phyloP scores from a whole-genome alignment of 768 basidiomycete species.

The Pilatotrama ljubarskyi region DNA sequence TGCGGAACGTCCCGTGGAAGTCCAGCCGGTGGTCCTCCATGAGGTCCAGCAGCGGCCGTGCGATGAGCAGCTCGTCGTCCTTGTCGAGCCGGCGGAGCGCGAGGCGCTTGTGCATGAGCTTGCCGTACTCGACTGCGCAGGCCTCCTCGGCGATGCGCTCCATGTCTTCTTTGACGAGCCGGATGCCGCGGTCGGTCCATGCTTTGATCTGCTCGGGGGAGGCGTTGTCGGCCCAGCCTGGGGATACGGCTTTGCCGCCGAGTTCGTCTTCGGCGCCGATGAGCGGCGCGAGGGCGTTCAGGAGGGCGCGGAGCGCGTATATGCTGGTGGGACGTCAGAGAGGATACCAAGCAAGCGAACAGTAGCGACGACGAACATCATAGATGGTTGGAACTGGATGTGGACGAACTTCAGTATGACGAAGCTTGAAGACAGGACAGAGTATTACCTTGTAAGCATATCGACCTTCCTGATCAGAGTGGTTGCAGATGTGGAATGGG shows the following conservation, averaged over 20 bases:
- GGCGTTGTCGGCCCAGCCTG: slow-evolving; percentile 65
- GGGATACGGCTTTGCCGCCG: slow-evolving; percentile 47
- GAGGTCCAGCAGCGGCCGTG: slow-evolving; percentile 70
- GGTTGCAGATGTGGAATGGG: slow-evolving; percentile 85
- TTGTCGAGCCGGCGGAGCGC: slow-evolving; percentile 60
- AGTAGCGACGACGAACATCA: slow-evolving; percentile 53
- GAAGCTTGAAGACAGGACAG: neutral
- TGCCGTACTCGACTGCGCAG: slow-evolving; percentile 63
- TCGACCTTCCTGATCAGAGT: slow-evolving; percentile 74
- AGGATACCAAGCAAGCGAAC: neutral
- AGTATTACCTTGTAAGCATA: slow-evolving; percentile 66
- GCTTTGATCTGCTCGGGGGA: slow-evolving; percentile 53
- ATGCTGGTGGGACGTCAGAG: slow-evolving; percentile 41
- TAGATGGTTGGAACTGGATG: slow-evolving; percentile 65
- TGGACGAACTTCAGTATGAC: neutral
- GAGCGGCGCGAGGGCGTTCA: slow-evolving; percentile 78
- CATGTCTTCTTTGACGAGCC: slow-evolving; percentile 57
- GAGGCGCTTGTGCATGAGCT: slow-evolving; percentile 78
- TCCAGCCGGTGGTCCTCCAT: slow-evolving; percentile 79
- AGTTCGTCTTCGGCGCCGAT: slow-evolving; percentile 77
- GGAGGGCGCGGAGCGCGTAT: slow-evolving; percentile 76
- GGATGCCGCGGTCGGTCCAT: slow-evolving; percentile 61
- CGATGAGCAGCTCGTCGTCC: slow-evolving; percentile 60
- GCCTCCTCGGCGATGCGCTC: slow-evolving; percentile 59
- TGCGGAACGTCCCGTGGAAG: slow-evolving; percentile 84